phyloP scores from a whole-genome alignment of 257 asterid genomes.

The Hygrophila difformis region DNA sequence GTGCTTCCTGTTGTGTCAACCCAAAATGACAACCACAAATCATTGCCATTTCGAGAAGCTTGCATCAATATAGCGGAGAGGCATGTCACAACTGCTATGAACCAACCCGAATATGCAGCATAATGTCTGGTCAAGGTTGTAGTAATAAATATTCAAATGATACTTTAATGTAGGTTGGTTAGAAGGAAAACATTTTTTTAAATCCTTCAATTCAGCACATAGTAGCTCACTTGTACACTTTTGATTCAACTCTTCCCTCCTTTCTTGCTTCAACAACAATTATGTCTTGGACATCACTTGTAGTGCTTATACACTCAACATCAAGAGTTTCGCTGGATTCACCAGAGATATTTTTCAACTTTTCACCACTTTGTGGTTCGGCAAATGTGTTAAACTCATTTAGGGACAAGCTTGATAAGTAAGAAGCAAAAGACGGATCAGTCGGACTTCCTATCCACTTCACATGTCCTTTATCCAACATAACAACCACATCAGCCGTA shows the following conservation, averaged over 20 bases:
- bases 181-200: neutral
- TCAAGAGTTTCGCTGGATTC: slow-evolving; percentile 35
- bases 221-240: slow-evolving; percentile 71
- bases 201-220: slow-evolving; percentile 6
- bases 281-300: slow-evolving; percentile 37
- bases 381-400: slow-evolving; percentile 33
- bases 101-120: slow-evolving; percentile 87
- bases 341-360: slow-evolving; percentile 16
- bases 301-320: slow-evolving; percentile 26
- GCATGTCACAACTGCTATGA: slow-evolving; percentile 47
- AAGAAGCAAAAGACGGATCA: slow-evolving; percentile 42
- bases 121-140: slow-evolving; percentile 50
- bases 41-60: slow-evolving; percentile 96
- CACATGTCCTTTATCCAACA: slow-evolving; percentile 80
- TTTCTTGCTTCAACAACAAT: slow-evolving; percentile 66
- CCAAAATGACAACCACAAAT: slow-evolving; percentile 93
- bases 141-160: slow-evolving; percentile 13
- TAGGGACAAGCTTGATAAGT: slow-evolving; percentile 43
- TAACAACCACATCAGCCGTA: slow-evolving; percentile 63
- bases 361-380: slow-evolving; percentile 24
- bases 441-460: slow-evolving; percentile 75
- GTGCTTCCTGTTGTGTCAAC: slow-evolving; percentile 63
- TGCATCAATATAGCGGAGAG: slow-evolving; percentile 87
- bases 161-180: neutral
- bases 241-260: slow-evolving; percentile 79